phyloP scores from a whole-genome alignment of 345 rosid genomes.

The Eucalyptus marginata region DNA sequence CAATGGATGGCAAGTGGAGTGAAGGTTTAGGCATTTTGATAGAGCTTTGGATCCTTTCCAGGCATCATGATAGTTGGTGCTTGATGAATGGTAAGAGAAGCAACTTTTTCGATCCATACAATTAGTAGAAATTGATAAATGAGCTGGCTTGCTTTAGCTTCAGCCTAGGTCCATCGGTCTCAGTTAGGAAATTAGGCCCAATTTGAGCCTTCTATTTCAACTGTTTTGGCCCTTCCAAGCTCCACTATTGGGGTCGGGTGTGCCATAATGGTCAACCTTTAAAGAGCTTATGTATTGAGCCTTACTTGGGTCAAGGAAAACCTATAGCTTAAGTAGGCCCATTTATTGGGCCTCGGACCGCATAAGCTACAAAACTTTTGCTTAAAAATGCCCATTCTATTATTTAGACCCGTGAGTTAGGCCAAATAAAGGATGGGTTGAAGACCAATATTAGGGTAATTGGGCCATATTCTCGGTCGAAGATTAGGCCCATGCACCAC shows the following conservation, averaged over 20 bases:
- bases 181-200: not conserved
- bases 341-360: accelerated
- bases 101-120: not conserved
- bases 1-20: not conserved
- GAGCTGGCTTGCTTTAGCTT: not conserved
- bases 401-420: not conserved
- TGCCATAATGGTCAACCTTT: not conserved
- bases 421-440: not conserved
- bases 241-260: not conserved
- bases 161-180: not conserved
- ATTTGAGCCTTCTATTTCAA: not conserved
- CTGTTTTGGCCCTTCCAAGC: not conserved
- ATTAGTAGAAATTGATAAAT: not conserved
- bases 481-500: not conserved
- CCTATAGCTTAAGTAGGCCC: not conserved
- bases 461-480: not conserved
- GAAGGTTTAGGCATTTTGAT: not conserved
- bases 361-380: not conserved
- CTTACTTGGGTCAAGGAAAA: not conserved
- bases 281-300: not conserved
- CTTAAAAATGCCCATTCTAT: not conserved
- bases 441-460: not conserved
- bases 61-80: not conserved
- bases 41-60: not conserved
- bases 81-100: not conserved